Evolutionary conservation across 2,329 filamentous ascomycete genomes (phyloP), one percentile per base, ranked within the genome.

Genomic region (Exophiala mesophila): DNA sequence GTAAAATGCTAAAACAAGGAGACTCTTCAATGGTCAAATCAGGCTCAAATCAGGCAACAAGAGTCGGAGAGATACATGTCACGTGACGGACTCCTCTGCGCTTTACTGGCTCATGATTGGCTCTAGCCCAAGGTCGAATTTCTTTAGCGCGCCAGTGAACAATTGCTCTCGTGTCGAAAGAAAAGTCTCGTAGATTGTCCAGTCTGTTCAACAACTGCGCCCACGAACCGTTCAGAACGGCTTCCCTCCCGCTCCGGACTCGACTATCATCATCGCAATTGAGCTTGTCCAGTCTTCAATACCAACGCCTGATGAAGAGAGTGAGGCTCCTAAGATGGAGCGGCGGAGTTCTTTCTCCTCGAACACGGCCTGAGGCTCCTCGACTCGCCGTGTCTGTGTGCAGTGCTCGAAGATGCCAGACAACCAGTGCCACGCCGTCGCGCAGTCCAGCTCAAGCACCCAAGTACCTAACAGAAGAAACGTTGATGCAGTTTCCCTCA

Each of bases 401-500:
- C 59, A 52, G 57, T 50, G 54, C 54, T 44, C 50, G 59, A 50
- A 64, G 69, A 49, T 59, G 59, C 36, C 68, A 70, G 57, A 69
- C 69, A 33, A 66, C 69, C 10, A 58, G 59, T 28, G 56, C 65
- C 24, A 53, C 63, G 36, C 45, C 54, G 36, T 41, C 55, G 15
- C 32, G 20, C 17, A 9, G n/a, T 15, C 35, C 54, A 21, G 26
- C 23, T 40, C 26, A 18, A 40, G 16, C 19, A 32, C 33, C 39
- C 31, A 20, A 32, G n/a, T 57, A 56, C 55, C 50, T 59, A 47
- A 51, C 56, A 47, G 55, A 55, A 56, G 53, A 60, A 56, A 52
- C 58, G 44, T 57, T 61, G 52, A 63, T 67, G 42, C 63, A 67
- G 49, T 72, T 83, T 52, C 84, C 86, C 39, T 90, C 87, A 58